Conservation (phyloP, 2,329 filamentous ascomycete species). For the Aspergillus sp. region DNA sequence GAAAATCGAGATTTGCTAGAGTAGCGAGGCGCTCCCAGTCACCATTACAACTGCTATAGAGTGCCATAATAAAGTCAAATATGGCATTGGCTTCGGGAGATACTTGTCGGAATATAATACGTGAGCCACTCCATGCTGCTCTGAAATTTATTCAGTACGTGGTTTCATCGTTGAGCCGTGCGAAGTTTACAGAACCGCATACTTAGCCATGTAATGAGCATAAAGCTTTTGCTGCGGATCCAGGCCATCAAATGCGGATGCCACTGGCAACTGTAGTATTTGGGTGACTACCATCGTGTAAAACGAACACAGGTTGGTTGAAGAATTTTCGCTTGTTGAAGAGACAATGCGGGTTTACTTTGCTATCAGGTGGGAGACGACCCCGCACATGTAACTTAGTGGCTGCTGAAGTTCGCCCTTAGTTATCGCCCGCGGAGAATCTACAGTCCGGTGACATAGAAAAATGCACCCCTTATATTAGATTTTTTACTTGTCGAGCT, state of each 20-base stretch:
- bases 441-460: too few relatives aligned
- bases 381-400: too few relatives aligned
- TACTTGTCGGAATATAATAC: slow-evolving; percentile 47
- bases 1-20: too few relatives aligned
- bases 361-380: too few relatives aligned
- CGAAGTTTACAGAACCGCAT: slow-evolving; percentile 5
- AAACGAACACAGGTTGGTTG: too few relatives aligned
- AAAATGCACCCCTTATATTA: too few relatives aligned
- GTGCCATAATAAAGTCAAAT: slow-evolving; percentile 47
- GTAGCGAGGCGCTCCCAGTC: slow-evolving; percentile 41
- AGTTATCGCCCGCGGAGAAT: too few relatives aligned
- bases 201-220: slow-evolving; percentile 16
- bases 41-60: slow-evolving; percentile 42
- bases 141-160: not conserved
- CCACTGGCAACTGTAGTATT: slow-evolving; percentile 9
- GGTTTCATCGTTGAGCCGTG: too few relatives aligned
- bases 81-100: slow-evolving; percentile 45
- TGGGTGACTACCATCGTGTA: too few relatives aligned
- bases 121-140: slow-evolving; percentile 31
- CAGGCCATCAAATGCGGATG: slow-evolving; percentile 9
- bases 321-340: too few relatives aligned
- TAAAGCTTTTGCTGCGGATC: slow-evolving; percentile 11
- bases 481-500: slow-evolving; percentile 6
- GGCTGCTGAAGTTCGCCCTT: too few relatives aligned
- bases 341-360: too few relatives aligned